A percentile compares a stretch with the other conserved stretches of the same genome.
These are phyloP conservation scores for Irpex sp. DNA, from an alignment of 1,284 basidiomycete genomes.

Conservation along the genomic window DNA sequence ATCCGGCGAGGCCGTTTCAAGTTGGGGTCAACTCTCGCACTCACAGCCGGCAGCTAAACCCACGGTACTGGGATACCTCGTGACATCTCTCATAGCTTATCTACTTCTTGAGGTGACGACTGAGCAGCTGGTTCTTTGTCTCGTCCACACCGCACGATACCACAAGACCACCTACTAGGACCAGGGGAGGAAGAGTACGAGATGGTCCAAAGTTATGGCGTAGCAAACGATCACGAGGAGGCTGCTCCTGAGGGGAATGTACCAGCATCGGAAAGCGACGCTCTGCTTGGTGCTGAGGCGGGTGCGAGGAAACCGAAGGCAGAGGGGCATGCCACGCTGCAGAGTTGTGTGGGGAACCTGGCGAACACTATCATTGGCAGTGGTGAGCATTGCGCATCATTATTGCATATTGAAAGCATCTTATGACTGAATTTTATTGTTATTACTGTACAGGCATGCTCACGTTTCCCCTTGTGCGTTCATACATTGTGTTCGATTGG, in stretches of 20 bases:
- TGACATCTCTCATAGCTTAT: neutral
- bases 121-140: neutral
- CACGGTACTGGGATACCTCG: neutral
- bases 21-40: neutral
- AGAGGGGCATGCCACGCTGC: slow-evolving; percentile 64
- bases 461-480: slow-evolving; percentile 71
- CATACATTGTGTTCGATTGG: neutral
- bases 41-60: too few species aligned
- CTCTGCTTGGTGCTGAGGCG: slow-evolving; percentile 46
- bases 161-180: neutral
- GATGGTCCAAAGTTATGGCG: slow-evolving; percentile 65
- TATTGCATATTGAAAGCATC: neutral
- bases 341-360: slow-evolving; percentile 73
- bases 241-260: slow-evolving; percentile 22
- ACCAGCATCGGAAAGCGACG: slow-evolving; percentile 34
- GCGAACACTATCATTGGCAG: slow-evolving; percentile 88
- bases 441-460: slow-evolving; percentile 61
- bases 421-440: neutral
- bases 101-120: neutral
- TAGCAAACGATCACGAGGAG: slow-evolving; percentile 29
- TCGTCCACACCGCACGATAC: neutral
- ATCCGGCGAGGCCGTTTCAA: neutral
- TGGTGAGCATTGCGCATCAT: slow-evolving; percentile 46
- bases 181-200: slow-evolving; percentile 37
- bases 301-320: slow-evolving; percentile 27